Percentiles rank a stretch among this genome's conserved stretches.
phyloP scores from a whole-genome alignment of 202 grass and related monocot species.

The Schoenoplectus triqueter region DNA sequence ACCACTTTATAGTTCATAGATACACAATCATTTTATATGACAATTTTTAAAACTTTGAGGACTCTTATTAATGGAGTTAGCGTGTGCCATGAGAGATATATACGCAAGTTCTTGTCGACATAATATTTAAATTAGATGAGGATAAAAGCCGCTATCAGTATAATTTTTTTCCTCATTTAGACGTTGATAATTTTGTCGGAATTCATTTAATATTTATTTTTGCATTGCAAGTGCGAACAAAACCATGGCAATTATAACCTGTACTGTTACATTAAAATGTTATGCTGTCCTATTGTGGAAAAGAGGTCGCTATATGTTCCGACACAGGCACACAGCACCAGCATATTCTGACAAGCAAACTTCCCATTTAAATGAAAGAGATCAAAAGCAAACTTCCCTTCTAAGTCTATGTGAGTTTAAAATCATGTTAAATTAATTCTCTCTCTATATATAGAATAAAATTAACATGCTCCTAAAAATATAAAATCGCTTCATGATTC shows the following conservation, averaged over 20 bases:
- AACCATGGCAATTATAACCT: not conserved
- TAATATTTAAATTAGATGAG: not conserved
- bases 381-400: not conserved
- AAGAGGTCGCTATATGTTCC: not conserved
- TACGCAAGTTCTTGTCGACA: slow-evolving; percentile 5
- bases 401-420: no score
- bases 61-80: slow-evolving; percentile 14
- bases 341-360: not conserved
- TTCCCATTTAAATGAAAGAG: not conserved
- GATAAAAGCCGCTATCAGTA: not conserved
- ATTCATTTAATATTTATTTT: slow-evolving; percentile 20
- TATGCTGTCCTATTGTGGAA: not conserved
- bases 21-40: slow-evolving; percentile 33
- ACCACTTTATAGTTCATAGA: slow-evolving; percentile 20
- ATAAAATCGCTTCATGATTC: no score
- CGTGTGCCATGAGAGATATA: not conserved
- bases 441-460: no score
- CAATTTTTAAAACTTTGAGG: not conserved
- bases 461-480: no score
- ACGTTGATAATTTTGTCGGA: not conserved
- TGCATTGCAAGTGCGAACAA: not conserved
- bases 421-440: no score
- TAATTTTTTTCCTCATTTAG: not conserved
- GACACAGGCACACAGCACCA: not conserved
- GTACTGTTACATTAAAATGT: slow-evolving; percentile 4